Evolutionary conservation across 2,329 filamentous ascomycete genomes (phyloP), one percentile per base, ranked within the genome.

Genomic region (Dryadomyces sulphureus): DNA sequence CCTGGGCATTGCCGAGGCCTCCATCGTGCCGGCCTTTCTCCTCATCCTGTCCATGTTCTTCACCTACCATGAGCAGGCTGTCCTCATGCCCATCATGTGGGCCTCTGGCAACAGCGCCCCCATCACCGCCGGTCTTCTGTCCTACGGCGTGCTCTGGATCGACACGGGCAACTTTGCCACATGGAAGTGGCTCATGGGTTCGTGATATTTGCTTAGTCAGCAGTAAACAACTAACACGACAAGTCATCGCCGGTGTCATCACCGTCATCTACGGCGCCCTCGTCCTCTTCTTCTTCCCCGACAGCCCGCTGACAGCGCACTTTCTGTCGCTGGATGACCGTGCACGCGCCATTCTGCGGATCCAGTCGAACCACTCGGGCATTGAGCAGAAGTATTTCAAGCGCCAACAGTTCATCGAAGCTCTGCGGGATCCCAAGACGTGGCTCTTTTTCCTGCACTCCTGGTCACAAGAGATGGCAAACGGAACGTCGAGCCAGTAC

Each of bases 51-150:
- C 54, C 40, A 55, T 56, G 47, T 59, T 58, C 55, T 60, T 56
- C 43, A 57, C 49, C 7, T 56, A 53, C 24, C 50, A 53, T 44
- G 50, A 52, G 42, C 50, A 52, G 47, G 77, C 74, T 0, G 64
- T 68, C 0, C 64, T 81, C 6, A 74, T 73, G 2, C 48, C 48
- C 5, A 72, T 70, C 2, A 73, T 83, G 45, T 84, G 81, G 81
- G 83, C 82, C 59, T 70, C 65, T 43, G 81, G 80, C 63, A 59
- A 57, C 40, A 32, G 41, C 24, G 61, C 57, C 4, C 62, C 65
- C 51, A 64, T 66, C 41, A 49, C 65, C 5, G 62, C 63, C 4
- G 63, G 63, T 4, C 56, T 57, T 30, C 54, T 66, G 9, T 49
- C 63, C 3, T 66, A 66, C 39, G 64, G 62, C 24, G 64, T 66